Base-by-base conservation (phyloP, 345 rosid genomes). In the Euphorbia tirucalli region DNA sequence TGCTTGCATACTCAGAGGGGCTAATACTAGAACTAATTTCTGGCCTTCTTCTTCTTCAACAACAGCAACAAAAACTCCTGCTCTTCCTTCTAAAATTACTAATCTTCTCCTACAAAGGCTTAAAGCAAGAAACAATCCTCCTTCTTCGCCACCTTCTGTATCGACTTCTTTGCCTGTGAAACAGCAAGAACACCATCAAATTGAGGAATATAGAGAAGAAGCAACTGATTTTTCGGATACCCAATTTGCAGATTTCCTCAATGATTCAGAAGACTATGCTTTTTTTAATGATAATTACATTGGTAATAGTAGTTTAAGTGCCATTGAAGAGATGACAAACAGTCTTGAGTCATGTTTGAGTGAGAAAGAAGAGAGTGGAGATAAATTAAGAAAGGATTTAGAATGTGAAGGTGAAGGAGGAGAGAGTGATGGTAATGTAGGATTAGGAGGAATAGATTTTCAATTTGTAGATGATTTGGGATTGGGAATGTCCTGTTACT, bases 61-160 rank as follows among this genome's bases (percentile, higher is more conserved):
- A 56, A 48, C 85, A 0, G 13, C 84, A 15, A 77, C 81, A 60
- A 48, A 82, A 0, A 18, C 82, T 28, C 87, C 88, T 0, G 82
- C 87, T 61, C 87, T 86, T 66, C 85, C 86, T 65, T 76, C 85
- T 3, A 86, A 78, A 79, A 81, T 88, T 28, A 84, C 88, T 7
- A 88, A 84, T 43, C 85, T 81, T 39, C 89, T 88, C 24, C 85
- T 88, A 32, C 87, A 84, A 43, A 76, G 92, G 65, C 80, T 85
- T 65, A 76, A 79, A 76, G 89, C 85, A 44, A 78, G 80, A 72
- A 79, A 78, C 79, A 75, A 75, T 0, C 4, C 60, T 18, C 2
- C 62, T 60, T 56, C 67, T 16, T 3, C 48, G 62, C 39, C 66
- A 9, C 46, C 62, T n/a, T 5, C 79, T 25, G 15, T n/a, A n/a